phyloP scores from a whole-genome alignment of 345 rosid species.

The Eucalyptus pauciflora region DNA sequence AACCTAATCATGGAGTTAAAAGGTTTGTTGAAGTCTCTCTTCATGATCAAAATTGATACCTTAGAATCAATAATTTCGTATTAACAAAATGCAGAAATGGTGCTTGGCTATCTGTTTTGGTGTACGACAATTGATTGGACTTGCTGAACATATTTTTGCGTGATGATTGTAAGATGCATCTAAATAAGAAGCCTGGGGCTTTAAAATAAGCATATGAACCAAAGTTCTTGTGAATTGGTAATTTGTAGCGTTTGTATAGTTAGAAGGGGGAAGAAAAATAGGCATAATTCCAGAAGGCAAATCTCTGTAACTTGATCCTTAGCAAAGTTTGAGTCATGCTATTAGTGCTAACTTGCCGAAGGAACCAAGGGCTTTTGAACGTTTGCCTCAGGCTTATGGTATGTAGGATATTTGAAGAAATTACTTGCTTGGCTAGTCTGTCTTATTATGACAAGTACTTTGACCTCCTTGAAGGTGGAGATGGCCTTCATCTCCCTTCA shows the following conservation, averaged over 20 bases:
- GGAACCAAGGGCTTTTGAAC: background rate
- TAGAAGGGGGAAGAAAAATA: background rate
- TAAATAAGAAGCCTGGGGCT: background rate
- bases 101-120: background rate
- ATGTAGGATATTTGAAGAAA: background rate
- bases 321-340: background rate
- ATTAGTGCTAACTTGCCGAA: background rate
- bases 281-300: background rate
- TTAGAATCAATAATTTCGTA: background rate
- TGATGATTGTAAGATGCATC: background rate
- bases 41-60: background rate
- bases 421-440: background rate
- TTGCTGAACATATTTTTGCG: background rate
- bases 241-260: background rate
- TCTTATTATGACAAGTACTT: background rate
- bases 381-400: background rate
- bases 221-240: background rate
- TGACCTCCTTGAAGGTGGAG: background rate
- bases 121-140: background rate
- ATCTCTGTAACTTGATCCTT: background rate
- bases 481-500: background rate
- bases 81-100: background rate
- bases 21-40: background rate
- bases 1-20: background rate
- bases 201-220: background rate